Percentiles rank a stretch among this genome's conserved stretches.
phyloP scores from a whole-genome alignment of 495 filamentous ascomycete genomes.

The Penicillium pancosmium region DNA sequence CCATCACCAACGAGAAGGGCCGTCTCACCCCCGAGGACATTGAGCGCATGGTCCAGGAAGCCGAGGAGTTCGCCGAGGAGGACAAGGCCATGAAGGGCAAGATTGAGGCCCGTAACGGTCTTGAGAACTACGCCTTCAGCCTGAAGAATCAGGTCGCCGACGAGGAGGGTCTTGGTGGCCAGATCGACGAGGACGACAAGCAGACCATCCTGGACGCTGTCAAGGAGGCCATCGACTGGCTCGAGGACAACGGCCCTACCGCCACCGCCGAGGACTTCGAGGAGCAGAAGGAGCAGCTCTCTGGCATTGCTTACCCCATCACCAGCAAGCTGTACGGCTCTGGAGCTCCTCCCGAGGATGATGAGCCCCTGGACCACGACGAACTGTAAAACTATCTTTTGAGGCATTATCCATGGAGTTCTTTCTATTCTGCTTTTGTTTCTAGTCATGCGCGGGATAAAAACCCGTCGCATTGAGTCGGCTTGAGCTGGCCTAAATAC shows the following conservation, averaged over 20 bases:
- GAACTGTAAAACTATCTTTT: conserved; percentile 74
- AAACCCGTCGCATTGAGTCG: conserved; percentile 21
- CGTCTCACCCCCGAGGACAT: conserved; percentile 98
- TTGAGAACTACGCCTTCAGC: conserved; percentile 96
- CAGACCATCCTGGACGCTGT: conserved; percentile 94
- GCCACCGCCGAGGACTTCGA: conserved; percentile 93
- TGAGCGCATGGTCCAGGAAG: conserved; percentile 97
- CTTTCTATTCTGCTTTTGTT: conserved; percentile 29
- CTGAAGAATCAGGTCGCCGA: conserved; percentile 99
- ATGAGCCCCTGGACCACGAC: conserved; percentile 77
- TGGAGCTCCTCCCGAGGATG: conserved; percentile 58
- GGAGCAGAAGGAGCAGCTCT: conserved; percentile 99
- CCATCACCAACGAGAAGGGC: conserved; percentile 99
- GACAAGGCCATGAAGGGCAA: conserved; percentile 95
- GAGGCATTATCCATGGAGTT: conserved; percentile 49
- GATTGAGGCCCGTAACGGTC: conserved; percentile 92
- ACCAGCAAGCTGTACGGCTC: conserved; percentile 94
- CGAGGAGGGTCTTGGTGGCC: conserved; percentile 93
- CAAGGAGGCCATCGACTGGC: conserved; percentile 97
- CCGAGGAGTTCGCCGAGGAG: conserved; percentile 98
- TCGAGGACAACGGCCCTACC: conserved; percentile 90
- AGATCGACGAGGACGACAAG: conserved; percentile 99
- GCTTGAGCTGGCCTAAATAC: conserved; percentile 26
- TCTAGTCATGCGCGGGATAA: conserved; percentile 21
- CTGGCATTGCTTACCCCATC: conserved; percentile 94